Base-by-base conservation (phyloP, 768 basidiomycete species). In the Lanmaoa pseudosensibilis region DNA sequence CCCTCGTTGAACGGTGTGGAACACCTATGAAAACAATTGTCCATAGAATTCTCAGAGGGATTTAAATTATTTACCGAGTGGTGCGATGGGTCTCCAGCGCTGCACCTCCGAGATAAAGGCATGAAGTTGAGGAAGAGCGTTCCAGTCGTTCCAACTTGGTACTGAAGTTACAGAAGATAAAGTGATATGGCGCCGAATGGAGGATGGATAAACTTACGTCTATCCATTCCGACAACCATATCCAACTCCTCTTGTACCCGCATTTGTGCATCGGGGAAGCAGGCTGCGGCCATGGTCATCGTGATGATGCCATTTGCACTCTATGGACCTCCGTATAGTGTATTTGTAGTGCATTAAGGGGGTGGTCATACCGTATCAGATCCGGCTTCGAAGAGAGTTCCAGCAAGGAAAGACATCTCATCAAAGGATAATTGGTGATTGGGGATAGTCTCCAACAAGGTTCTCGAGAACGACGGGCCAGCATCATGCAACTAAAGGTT, bases 361-460 rank as follows among this genome's bases (percentile, higher is more conserved):
- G 50, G 21, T 23, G 3, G 11, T 12, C 38, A 56, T 52, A 75
- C 77, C 40, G 85, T 86, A 55, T 84, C 85, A 0, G 78, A 78
- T 5, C 85, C 84, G 11, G 84, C 85, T 43, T 81, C 85, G 58
- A 84, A 85, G 66, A 86, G 75, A 27, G 77, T 76, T 2, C 85
- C 85, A 1, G 81, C 79, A 27, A 27, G 77, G 63, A 81, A 86
- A 0, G 84, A 74, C 15, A 79, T 78, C 54, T 87, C 83, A 49
- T 80, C 73, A 41, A 78, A 71, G 4, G 81, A 75, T 10, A 86
- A 72, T 6, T 75, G 77, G 36, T 82, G 76, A 39, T 80, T 77
- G 0, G 65, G 55, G 56, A 78, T 76, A 11, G 75, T 75, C 57
- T 85, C 82, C 7, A 86, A 64, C 18, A 86, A 72, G 32, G 80